Conservation (phyloP, 31 red algal species). For the Asparagopsis taxiformis region DNA sequence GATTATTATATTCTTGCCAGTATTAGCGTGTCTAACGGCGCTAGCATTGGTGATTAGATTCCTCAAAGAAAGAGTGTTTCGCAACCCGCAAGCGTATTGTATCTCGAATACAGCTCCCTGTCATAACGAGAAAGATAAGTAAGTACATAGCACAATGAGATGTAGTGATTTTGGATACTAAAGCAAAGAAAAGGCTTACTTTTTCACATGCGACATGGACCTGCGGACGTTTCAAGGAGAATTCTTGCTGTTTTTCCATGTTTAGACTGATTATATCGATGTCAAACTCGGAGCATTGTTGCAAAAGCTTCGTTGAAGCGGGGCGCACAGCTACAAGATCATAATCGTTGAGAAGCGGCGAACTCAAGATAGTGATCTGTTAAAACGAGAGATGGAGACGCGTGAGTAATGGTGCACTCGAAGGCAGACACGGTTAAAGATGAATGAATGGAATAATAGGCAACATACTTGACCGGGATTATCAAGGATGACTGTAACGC, state of each 20-base stretch:
- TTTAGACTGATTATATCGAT: slow-evolving; percentile 75
- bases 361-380: slow-evolving; percentile 52
- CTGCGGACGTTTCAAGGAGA: slow-evolving; percentile 70
- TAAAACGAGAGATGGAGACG: not conserved
- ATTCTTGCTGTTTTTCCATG: slow-evolving; percentile 23
- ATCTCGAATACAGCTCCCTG: slow-evolving; percentile 60
- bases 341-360: slow-evolving; percentile 48
- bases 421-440: not conserved
- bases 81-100: slow-evolving; percentile 18
- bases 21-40: slow-evolving; percentile 15
- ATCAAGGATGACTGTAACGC: slow-evolving; percentile 43
- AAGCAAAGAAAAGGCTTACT: not conserved
- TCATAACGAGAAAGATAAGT: slow-evolving; percentile 6
- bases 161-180: not conserved
- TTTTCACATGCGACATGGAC: slow-evolving; percentile 74
- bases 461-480: slow-evolving; percentile 37
- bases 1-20: slow-evolving; percentile 31
- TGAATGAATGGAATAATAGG: not conserved
- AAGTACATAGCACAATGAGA: not conserved
- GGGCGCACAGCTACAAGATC: slow-evolving; percentile 80
- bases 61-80: slow-evolving; percentile 6
- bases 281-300: slow-evolving; percentile 86
- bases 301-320: slow-evolving; percentile 75
- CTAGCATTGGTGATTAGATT: slow-evolving; percentile 37
- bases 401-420: not conserved